Conservation (phyloP, 1,284 basidiomycete genomes). For the Ustilago sp. region DNA sequence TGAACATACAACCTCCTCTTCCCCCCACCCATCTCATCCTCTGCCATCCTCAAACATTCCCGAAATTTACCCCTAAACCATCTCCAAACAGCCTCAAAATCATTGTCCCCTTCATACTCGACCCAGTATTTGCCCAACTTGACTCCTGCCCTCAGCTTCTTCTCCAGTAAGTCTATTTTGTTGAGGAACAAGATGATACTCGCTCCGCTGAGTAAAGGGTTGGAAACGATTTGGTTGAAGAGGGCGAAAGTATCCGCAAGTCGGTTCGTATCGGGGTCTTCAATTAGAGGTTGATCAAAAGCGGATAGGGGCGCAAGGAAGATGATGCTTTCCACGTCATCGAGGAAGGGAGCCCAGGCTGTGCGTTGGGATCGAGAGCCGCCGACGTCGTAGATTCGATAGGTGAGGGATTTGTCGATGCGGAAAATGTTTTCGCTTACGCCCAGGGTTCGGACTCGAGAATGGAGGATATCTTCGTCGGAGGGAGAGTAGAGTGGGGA, state of each 20-base stretch:
- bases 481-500: constrained; percentile 21
- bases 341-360: constrained; percentile 52
- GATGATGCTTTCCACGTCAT: constrained; percentile 51
- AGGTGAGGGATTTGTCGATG: constrained; percentile 34
- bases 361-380: constrained; percentile 44
- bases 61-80: constrained; percentile 51
- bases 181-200: constrained; percentile 59
- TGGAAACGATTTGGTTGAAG: constrained; percentile 44
- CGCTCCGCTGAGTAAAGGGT: constrained; percentile 33
- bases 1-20: constrained; percentile 54
- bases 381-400: constrained; percentile 58
- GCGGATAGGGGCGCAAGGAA: constrained; percentile 59
- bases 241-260: constrained; percentile 46
- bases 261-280: constrained; percentile 46
- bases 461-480: constrained; percentile 57
- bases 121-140: constrained; percentile 27
- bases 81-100: constrained; percentile 55
- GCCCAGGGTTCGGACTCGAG: constrained; percentile 57
- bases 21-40: constrained; percentile 10
- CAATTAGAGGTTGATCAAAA: constrained; percentile 53
- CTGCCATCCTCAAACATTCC: constrained; percentile 17
- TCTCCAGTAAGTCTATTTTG: constrained; percentile 57
- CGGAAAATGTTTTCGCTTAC: constrained; percentile 48
- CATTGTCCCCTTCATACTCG: constrained; percentile 48
- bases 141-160: constrained; percentile 35